Base-by-base conservation (phyloP, 2,329 filamentous ascomycete species). In the Penicillium sp. region DNA sequence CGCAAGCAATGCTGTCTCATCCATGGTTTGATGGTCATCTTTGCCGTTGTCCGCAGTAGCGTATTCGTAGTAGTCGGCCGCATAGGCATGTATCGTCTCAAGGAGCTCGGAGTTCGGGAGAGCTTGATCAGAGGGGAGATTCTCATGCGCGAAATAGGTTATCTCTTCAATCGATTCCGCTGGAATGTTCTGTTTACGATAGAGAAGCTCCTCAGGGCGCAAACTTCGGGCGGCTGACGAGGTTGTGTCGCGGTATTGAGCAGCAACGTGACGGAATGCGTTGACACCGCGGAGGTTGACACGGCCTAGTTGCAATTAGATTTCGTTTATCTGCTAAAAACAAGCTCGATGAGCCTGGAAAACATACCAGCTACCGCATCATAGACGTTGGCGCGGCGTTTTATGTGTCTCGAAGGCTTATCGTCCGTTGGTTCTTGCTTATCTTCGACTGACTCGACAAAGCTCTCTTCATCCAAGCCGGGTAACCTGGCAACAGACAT, bases 1-100 rank as follows among this genome's bases (percentile, higher is more conserved):
- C 1, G 79, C 79, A 55, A 84, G 72, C 48, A 84, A 62, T 2
- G 81, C 80, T 8, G 79, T 83, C 63, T 82, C 80, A 51, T 83
- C 79, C 71, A 84, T 73, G 52, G 74, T 80, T 42, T 69, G 70
- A 57, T 74, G 77, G 45, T 75, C 70, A 31, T 64, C 57, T 39
- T 60, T 61, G 3, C 69, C 70, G 6, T 57, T 56, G 22, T 69
- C 61, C 1, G 53, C 51, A 3, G 64, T 65, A 3, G 64, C 61
- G 32, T 64, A 62, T 28, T 62, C 67, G 61, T 81, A 83, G 55
- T 77, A 77, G 43, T 80, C 77, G 0, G 79, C 75, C 3, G 75
- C 64, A 60, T 83, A 82, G 2, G 73, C 66, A 61, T 83, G 80
- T 21, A 82, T 64, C 2, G 76, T 71, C 55, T 77, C 77, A 15